Evolutionary conservation across 2,329 filamentous ascomycete genomes (phyloP).

Genomic region (Cordyceps tenuipes): DNA sequence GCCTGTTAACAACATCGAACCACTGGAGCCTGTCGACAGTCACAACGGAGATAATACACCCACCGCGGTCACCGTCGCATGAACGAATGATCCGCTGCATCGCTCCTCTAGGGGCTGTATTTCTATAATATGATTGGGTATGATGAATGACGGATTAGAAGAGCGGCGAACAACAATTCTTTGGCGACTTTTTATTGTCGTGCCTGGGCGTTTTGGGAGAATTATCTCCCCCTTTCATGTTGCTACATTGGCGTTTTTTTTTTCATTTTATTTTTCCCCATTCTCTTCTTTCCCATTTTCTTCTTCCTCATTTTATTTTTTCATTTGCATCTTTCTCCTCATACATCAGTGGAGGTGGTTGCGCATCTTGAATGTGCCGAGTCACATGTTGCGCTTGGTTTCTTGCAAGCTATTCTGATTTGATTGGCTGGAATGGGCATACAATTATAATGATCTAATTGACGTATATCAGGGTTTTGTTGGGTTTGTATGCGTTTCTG

Average conservation of each 20-base stretch:
- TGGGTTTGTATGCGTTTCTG: neutral
- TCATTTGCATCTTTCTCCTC: neutral
- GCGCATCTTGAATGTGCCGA: neutral
- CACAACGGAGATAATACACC: constrained; percentile 9
- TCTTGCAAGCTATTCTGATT: neutral
- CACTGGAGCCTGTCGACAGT: constrained; percentile 1
- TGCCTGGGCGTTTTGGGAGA: constrained; percentile 19
- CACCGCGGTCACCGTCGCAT: constrained; percentile 7
- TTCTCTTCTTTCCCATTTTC: neutral
- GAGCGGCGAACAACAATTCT: neutral
- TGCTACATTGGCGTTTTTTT: constrained; percentile 2
- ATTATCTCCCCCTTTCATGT: neutral
- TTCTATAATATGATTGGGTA: constrained; percentile 9
- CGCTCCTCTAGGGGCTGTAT: neutral
- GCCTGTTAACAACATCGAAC: neutral
- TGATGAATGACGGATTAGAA: neutral
- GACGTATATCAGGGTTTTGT: neutral
- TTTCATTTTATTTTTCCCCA: neutral
- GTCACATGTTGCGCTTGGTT: neutral
- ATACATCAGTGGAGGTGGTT: neutral
- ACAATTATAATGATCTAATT: constrained; percentile 6
- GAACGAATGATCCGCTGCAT: neutral
- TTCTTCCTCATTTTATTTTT: neutral
- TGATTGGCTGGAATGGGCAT: neutral
- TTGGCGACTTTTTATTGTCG: constrained; percentile 12